Evolutionary conservation across 805 yeast genomes (phyloP), one percentile per base, ranked within the genome.

Genomic region (Myxozyma nipponensis): DNA sequence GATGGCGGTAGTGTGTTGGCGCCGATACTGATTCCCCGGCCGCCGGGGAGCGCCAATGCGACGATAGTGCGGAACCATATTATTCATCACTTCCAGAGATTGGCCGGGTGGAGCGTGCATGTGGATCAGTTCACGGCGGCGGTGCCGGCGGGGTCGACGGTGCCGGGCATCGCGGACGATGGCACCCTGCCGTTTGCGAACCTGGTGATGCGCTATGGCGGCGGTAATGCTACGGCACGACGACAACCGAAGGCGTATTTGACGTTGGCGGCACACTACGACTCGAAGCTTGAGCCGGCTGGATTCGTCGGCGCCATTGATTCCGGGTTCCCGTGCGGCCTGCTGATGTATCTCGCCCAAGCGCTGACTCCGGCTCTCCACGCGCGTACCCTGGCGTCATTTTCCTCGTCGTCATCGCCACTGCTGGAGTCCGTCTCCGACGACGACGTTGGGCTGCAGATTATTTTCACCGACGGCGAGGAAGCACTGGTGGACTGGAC

Each of bases 241-340:
- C 36, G 5, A 24, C 35, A 19, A 18, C 22, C 34, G 9, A 10
- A 28, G 28, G 10, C 23, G 28, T 49, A 42, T 23, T 32, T 59
- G 30, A 57, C 63, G 5, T 38, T 79, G 2, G 76, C 77, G 3
- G 84, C 81, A 0, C 84, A 79, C 56, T 79, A 77, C 56, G 84
- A 79, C 59, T 71, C 81, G 0, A 73, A 74, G 54, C 46, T 66
- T 7, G 61, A 62, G 5, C 82, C 82, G 1, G 66, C 65, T n/a
- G 83, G 82, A 4, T 79, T 80, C 49, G 64, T 78, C 28, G 84
- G 84, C 4, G 84, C 82, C 1, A 76, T 71, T 25, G 84, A 80
- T 59, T 75, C 81, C 48, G 82, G 82, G 2, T 78, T 74, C 1
- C 77, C 84, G 0, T 78, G 83, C 61, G 79, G 78, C 0, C 65